A percentile compares a stretch with the other conserved stretches of the same genome.
Conservation (phyloP, 1,284 basidiomycete species). For the Inonotus obliquus region DNA sequence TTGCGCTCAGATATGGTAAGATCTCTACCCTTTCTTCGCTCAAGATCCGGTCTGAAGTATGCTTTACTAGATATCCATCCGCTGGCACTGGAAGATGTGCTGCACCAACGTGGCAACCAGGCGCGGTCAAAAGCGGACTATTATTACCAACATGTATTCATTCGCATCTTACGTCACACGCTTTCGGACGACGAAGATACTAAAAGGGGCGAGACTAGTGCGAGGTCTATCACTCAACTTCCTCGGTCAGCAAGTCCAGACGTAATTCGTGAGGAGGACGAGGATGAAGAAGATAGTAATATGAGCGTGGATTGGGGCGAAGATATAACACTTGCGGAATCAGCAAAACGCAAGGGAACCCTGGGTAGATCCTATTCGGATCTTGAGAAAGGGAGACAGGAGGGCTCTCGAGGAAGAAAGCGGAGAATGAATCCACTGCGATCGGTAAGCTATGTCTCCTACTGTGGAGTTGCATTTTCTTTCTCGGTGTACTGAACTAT, state of each 20-base stretch:
- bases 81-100: constrained; percentile 62
- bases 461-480: neutral
- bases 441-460: neutral
- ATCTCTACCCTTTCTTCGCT: neutral
- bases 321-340: constrained; percentile 27
- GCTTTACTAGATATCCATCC: constrained; percentile 53
- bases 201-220: neutral
- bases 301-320: constrained; percentile 19
- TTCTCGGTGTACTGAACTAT: neutral
- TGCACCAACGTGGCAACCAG: constrained; percentile 46
- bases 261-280: constrained; percentile 27
- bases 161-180: constrained; percentile 59
- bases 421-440: neutral
- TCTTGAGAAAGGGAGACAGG: constrained; percentile 5
- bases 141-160: constrained; percentile 59
- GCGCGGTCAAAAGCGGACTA: constrained; percentile 67
- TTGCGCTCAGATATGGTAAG: constrained; percentile 57
- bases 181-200: constrained; percentile 33
- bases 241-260: constrained; percentile 42
- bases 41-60: neutral
- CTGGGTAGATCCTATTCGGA: constrained; percentile 1
- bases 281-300: constrained; percentile 18
- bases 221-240: constrained; percentile 28
- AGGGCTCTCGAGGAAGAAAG: neutral
- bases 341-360: constrained; percentile 19